Conservation (phyloP, 106 monocot genomes). For the Narthecium ossifragum region DNA sequence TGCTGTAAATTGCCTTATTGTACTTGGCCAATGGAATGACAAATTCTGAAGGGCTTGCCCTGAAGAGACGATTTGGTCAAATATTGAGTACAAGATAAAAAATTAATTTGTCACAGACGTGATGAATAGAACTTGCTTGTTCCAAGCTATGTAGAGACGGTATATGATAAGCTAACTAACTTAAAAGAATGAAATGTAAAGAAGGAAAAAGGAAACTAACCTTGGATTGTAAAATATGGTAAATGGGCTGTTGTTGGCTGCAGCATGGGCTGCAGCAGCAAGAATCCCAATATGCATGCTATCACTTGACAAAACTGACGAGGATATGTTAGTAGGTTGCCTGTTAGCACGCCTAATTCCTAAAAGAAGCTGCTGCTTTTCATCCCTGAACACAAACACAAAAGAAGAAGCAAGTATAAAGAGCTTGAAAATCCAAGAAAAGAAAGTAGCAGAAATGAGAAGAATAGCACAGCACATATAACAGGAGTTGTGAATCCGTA, state of each 20-base stretch:
- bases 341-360: conserved; percentile 76
- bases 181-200: too few relatives aligned
- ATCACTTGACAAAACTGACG: conserved; percentile 72
- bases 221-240: conserved; percentile 83
- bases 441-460: too few relatives aligned
- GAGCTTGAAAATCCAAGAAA: too few relatives aligned
- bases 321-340: conserved; percentile 62
- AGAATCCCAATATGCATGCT: conserved; percentile 83
- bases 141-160: too few relatives aligned
- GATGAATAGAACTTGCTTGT: too few relatives aligned
- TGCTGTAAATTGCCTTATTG: conserved; percentile 57
- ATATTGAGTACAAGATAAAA: not conserved
- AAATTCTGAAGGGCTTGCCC: conserved; percentile 79
- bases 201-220: conserved; percentile 21
- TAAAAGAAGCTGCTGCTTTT: conserved; percentile 65
- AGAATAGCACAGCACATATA: too few relatives aligned
- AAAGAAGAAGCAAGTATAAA: not conserved
- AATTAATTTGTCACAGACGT: not conserved
- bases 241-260: conserved; percentile 69
- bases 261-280: conserved; percentile 82
- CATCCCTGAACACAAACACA: conserved; percentile 40
- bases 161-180: too few relatives aligned
- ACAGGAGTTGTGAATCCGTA: too few relatives aligned
- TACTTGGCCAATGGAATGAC: conserved; percentile 80
- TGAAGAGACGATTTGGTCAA: conserved; percentile 16